Conservation (phyloP, 495 filamentous ascomycete genomes). For the Penicillium chermesinum region DNA sequence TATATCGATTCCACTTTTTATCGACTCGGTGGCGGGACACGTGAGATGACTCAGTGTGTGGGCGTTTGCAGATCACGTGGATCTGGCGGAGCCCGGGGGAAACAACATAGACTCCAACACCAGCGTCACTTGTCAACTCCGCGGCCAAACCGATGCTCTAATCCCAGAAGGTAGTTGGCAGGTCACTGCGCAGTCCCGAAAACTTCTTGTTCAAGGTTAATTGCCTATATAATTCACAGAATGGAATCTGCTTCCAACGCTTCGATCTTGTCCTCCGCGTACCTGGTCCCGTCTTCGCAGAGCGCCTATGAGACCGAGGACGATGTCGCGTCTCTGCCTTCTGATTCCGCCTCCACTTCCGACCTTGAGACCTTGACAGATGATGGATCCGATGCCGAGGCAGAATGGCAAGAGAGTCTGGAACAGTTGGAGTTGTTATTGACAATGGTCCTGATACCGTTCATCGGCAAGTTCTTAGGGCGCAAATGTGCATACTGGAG, state of each 20-base stretch:
- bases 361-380: conserved; percentile 50
- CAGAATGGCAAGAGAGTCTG: conserved; percentile 87
- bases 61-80: conserved; percentile 11
- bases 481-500: conserved; percentile 95
- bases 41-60: conserved; percentile 25
- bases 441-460: conserved; percentile 90
- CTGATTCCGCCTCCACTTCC: conserved; percentile 58
- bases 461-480: conserved; percentile 88
- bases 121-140: conserved; percentile 2
- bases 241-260: too few relatives aligned
- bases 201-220: too few relatives aligned
- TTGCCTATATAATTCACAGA: too few relatives aligned
- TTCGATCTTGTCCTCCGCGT: conserved; percentile 41
- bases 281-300: conserved; percentile 37
- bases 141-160: conserved; percentile 20
- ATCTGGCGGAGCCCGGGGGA: conserved; percentile 4
- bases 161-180: conserved; percentile 34
- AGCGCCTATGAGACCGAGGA: conserved; percentile 49
- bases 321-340: conserved; percentile 76
- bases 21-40: conserved; percentile 26
- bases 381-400: conserved; percentile 73
- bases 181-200: conserved; percentile 38
- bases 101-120: conserved; percentile 6
- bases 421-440: conserved; percentile 89
- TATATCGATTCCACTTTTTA: conserved; percentile 19